A percentile compares a stretch with the other conserved stretches of the same genome.
phyloP scores from a whole-genome alignment of 1,284 basidiomycete species.

The Austroboletus olivaceoglutinosus region DNA sequence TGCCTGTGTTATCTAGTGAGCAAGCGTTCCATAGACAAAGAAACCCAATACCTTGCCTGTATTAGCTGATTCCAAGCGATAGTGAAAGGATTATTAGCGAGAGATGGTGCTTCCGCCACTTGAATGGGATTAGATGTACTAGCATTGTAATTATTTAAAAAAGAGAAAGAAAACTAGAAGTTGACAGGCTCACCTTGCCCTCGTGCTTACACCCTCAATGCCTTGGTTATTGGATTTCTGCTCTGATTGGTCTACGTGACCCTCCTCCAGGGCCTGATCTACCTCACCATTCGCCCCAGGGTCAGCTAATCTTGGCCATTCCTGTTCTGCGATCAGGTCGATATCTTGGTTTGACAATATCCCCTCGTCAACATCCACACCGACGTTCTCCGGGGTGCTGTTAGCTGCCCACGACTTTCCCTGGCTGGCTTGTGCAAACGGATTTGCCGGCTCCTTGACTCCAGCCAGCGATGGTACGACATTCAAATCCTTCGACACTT shows the following conservation, averaged over 20 bases:
- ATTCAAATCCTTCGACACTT: conserved; percentile 1
- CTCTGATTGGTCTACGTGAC: conserved; percentile 17
- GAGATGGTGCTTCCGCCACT: neutral
- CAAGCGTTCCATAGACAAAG: neutral
- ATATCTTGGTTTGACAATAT: conserved; percentile 54
- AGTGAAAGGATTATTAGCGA: conserved; percentile 22
- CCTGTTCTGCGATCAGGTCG: conserved; percentile 40
- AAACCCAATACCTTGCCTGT: conserved; percentile 14
- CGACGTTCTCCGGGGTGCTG: conserved; percentile 16
- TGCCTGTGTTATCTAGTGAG: conserved; percentile 13
- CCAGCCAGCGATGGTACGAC: neutral
- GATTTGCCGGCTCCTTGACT: conserved; percentile 19
- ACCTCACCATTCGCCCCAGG: conserved; percentile 26
- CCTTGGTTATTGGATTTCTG: conserved; percentile 24
- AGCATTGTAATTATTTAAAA: neutral
- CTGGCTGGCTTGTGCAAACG: conserved; percentile 24
- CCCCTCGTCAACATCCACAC: conserved; percentile 54
- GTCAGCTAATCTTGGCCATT: conserved; percentile 34
- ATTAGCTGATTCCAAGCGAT: conserved; percentile 25
- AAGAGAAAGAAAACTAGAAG: neutral
- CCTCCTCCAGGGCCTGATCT: conserved; percentile 31
- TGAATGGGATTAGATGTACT: conserved; percentile 5
- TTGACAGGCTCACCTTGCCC: conserved; percentile 2
- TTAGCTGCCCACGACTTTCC: conserved; percentile 10
- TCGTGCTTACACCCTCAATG: neutral